Base-by-base conservation (phyloP, 1,139 yeast genomes). In the Kluyveromyces marxianus region DNA sequence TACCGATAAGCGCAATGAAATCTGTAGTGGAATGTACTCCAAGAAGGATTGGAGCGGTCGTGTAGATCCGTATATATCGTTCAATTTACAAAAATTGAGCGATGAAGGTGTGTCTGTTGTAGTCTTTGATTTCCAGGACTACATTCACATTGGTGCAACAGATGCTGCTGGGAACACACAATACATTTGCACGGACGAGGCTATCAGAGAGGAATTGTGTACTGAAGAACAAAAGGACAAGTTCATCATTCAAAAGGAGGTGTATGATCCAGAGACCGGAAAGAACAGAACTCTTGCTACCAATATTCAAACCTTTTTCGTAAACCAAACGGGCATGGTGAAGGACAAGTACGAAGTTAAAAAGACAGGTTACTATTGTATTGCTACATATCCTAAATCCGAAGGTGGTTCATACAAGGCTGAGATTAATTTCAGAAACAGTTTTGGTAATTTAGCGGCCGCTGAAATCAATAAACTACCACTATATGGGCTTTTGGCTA, bases 381-480 rank as follows among this genome's bases (percentile, higher is more conserved):
- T 92, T 29, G 80, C 89, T 2, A 83, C 95, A 0, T 78, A 71
- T 54, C 65, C 72, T 21, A 60, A 63, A 37, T 51, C 63, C 2
- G 56, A 59, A 4, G 62, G 63, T 33, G 60, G 71, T 33, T 69
- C 74, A 39, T 92, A 83, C 64, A 66, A 72, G 44, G 87, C 92
- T 8, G 68, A 69, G 26, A 82, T 84, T 37, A 81, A 81, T 58
- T 92, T 87, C 68, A 94, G 88, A 68, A 90, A 89, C 67, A 87
- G 97, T 2, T 92, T 76, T 67, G 98, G 98, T 46, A 78, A 86
- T 52, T 71, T 92, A 50, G 78, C 95, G 35, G 98, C 96, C 4
- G 74, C 92, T 44, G 96, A 92, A 63, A 83, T 88, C 53, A 96
- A 97, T 27, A 88, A 90, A 59, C 73, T 92, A 52, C 89, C 96